phyloP scores from a whole-genome alignment of 441 rosid genomes.

The Manihot esculenta region DNA sequence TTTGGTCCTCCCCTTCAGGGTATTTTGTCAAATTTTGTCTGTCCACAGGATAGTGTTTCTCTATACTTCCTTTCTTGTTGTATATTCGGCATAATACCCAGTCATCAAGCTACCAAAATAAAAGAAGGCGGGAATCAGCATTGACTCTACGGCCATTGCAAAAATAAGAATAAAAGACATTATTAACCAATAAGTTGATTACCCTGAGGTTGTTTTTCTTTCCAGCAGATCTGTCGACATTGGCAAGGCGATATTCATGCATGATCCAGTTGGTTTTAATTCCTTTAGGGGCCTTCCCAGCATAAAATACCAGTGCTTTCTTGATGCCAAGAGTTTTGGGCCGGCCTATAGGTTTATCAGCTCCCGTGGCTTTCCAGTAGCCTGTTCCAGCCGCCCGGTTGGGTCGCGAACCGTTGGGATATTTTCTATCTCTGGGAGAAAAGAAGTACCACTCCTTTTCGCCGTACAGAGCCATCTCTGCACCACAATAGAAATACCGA shows the following conservation, averaged over 20 bases:
- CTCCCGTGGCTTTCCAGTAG: slow-evolving; percentile 94
- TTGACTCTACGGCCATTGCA: no score
- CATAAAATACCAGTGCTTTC: slow-evolving; percentile 87
- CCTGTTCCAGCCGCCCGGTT: slow-evolving; percentile 91
- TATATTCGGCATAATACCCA: slow-evolving; percentile 90
- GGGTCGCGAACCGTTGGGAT: slow-evolving; percentile 92
- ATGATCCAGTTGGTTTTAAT: slow-evolving; percentile 93
- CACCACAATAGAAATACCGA: background rate
- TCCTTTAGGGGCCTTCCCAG: slow-evolving; percentile 89
- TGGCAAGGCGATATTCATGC: slow-evolving; percentile 93
- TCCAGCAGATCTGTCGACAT: slow-evolving; percentile 70
- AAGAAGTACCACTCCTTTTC: slow-evolving; percentile 98
- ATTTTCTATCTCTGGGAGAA: slow-evolving; percentile 88
- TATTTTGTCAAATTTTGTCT: slow-evolving; percentile 19
- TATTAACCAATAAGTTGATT: background rate
- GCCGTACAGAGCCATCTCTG: slow-evolving; percentile 77
- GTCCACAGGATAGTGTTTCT: slow-evolving; percentile 47
- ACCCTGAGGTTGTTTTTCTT: slow-evolving; percentile 64
- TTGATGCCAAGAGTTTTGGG: slow-evolving; percentile 82
- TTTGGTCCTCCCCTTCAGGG: slow-evolving; percentile 40
- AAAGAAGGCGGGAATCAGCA: background rate
- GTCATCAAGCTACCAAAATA: slow-evolving; percentile 72
- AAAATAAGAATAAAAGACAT: no score
- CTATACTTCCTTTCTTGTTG: slow-evolving; percentile 88
- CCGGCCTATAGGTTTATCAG: slow-evolving; percentile 85